These are phyloP conservation scores for Monosporozyma siamensis DNA, from an alignment of 805 yeast genomes.

Conservation along the genomic window DNA sequence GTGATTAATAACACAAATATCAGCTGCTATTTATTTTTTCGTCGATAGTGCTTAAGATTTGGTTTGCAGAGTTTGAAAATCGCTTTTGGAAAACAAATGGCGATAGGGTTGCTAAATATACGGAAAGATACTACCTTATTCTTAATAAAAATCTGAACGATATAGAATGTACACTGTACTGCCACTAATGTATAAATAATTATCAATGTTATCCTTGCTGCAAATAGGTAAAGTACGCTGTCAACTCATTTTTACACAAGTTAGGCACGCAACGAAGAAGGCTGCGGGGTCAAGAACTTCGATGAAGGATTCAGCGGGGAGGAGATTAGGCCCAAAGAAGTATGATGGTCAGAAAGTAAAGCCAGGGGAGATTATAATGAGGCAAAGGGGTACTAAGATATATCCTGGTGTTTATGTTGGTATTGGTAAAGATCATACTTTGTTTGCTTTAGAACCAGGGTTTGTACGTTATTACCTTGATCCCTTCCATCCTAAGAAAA, in stretches of 20 bases:
- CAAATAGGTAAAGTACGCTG: no score
- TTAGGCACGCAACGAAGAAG: slow-evolving; percentile 87
- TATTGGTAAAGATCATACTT: slow-evolving; percentile 89
- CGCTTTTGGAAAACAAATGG: no score
- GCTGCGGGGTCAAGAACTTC: slow-evolving; percentile 94
- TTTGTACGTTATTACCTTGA: slow-evolving; percentile 83
- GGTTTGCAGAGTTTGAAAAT: no score
- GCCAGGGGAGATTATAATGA: slow-evolving; percentile 79
- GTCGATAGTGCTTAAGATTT: no score
- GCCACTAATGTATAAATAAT: no score
- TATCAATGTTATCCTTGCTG: no score
- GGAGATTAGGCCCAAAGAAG: slow-evolving; percentile 84
- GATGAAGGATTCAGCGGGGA: slow-evolving; percentile 90
- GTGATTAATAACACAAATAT: no score
- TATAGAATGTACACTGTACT: no score
- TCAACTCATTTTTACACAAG: slow-evolving; percentile 25
- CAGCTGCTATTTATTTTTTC: no score
- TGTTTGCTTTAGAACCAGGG: slow-evolving; percentile 88
- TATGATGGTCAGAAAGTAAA: slow-evolving; percentile 65
- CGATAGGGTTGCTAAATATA: no score
- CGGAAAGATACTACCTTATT: no score
- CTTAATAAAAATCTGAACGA: no score
- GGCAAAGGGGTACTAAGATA: slow-evolving; percentile 92
- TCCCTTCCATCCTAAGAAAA: slow-evolving; percentile 92
- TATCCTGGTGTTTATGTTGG: slow-evolving; percentile 89